phyloP scores from a whole-genome alignment of 2,329 filamentous ascomycete species.

The Pseudogymnoascus sp. region DNA sequence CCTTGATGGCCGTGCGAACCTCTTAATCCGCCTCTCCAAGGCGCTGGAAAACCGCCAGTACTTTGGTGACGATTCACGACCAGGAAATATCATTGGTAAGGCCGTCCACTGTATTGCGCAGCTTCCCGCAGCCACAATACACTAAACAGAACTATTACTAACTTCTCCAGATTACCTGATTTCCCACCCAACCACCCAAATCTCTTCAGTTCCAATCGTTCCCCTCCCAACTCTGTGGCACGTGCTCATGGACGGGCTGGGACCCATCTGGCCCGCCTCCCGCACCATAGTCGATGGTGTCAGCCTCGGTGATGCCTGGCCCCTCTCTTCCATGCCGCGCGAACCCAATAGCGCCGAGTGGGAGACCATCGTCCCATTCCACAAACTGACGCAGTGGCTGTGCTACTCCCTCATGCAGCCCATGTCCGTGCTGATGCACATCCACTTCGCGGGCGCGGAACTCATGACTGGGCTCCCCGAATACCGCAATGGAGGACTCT shows the following conservation, averaged over 20 bases:
- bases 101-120: conserved; percentile 5
- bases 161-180: conserved; percentile 73
- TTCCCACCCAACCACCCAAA: conserved; percentile 81
- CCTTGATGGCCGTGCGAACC: conserved; percentile 72
- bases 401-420: conserved; percentile 90
- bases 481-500: conserved; percentile 84
- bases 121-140: background rate
- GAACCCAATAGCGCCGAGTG: conserved; percentile 42
- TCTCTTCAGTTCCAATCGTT: conserved; percentile 80
- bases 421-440: conserved; percentile 72
- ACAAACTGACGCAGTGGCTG: conserved; percentile 93
- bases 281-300: conserved; percentile 82
- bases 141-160: conserved; percentile 19
- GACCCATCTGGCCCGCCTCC: conserved; percentile 80
- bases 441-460: conserved; percentile 74
- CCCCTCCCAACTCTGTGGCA: conserved; percentile 84
- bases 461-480: conserved; percentile 83
- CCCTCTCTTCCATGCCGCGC: conserved; percentile 70
- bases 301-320: conserved; percentile 90
- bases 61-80: conserved; percentile 76
- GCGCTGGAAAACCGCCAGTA: conserved; percentile 74
- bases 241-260: conserved; percentile 79
- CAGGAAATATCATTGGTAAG: conserved; percentile 89
- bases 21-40: conserved; percentile 67
- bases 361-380: conserved; percentile 83